These are phyloP conservation scores for Starmerella bombicola DNA, from an alignment of 805 yeast genomes.

Conservation along the genomic window DNA sequence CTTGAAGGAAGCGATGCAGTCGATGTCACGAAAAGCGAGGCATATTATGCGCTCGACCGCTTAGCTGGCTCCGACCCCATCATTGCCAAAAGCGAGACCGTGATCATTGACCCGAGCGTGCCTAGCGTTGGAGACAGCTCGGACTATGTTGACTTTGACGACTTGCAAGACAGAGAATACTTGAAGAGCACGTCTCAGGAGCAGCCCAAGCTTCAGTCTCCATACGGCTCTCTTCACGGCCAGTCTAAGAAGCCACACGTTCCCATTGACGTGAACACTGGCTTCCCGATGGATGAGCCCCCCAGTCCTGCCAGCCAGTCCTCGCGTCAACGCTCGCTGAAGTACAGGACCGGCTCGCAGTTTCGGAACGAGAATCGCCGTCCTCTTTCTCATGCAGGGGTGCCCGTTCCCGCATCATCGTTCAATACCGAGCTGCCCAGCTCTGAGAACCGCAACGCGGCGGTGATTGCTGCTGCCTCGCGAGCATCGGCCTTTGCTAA, in stretches of 20 bases:
- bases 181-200: background rate
- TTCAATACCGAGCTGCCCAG: background rate
- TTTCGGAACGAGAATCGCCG: constrained; percentile 7
- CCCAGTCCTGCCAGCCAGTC: background rate
- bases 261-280: constrained; percentile 18
- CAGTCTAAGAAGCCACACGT: constrained; percentile 9
- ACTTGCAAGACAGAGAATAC: too few species aligned
- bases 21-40: background rate
- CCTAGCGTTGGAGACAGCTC: too few species aligned
- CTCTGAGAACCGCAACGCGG: constrained; percentile 15
- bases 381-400: constrained; percentile 2
- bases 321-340: constrained; percentile 2
- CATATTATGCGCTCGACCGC: constrained; percentile 4
- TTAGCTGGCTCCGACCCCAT: too few species aligned
- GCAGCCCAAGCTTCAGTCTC: background rate
- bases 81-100: too few species aligned
- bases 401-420: background rate
- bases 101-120: too few species aligned
- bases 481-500: constrained; percentile 18
- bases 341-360: constrained; percentile 6
- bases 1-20: background rate
- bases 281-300: constrained; percentile 14
- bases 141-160: too few species aligned
- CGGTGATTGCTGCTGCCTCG: constrained; percentile 19
- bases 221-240: background rate